A percentile compares a stretch with the other conserved stretches of the same genome.
Evolutionary conservation across 139 green algal species (phyloP).

Genomic region (Asterochloris erici): DNA sequence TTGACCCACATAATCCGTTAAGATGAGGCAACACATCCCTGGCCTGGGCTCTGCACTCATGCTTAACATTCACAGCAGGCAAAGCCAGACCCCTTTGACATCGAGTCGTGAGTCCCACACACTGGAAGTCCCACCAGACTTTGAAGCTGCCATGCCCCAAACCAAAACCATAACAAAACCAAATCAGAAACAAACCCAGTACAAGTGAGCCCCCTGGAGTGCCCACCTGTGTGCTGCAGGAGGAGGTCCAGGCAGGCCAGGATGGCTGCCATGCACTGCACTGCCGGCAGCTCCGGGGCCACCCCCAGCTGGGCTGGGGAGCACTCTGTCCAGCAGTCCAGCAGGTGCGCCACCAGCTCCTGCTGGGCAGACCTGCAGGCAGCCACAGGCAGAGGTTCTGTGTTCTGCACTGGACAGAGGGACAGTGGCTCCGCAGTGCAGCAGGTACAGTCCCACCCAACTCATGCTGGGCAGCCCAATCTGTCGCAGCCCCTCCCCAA

Average conservation of each 20-base stretch:
- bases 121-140: not conserved
- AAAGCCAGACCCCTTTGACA: too few relatives aligned
- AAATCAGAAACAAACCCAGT: not conserved
- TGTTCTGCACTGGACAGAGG: not conserved
- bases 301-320: conserved; percentile 11
- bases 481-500: too few relatives aligned
- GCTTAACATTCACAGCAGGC: too few relatives aligned
- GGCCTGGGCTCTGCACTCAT: too few relatives aligned
- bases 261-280: conserved; percentile 6
- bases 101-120: too few relatives aligned
- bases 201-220: too few relatives aligned
- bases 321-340: conserved; percentile 12
- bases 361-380: not conserved
- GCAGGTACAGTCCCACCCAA: not conserved
- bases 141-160: not conserved
- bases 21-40: too few relatives aligned
- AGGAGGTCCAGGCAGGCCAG: conserved; percentile 7
- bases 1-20: too few relatives aligned
- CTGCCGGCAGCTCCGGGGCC: conserved; percentile 8
- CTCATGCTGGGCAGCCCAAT: not conserved
- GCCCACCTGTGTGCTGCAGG: conserved; percentile 3
- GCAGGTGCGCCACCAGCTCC: not conserved
- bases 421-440: not conserved
- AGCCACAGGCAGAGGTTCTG: not conserved
- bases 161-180: too few relatives aligned